phyloP scores from a whole-genome alignment of 768 basidiomycete species.

The Leccinum longicurvipes region DNA sequence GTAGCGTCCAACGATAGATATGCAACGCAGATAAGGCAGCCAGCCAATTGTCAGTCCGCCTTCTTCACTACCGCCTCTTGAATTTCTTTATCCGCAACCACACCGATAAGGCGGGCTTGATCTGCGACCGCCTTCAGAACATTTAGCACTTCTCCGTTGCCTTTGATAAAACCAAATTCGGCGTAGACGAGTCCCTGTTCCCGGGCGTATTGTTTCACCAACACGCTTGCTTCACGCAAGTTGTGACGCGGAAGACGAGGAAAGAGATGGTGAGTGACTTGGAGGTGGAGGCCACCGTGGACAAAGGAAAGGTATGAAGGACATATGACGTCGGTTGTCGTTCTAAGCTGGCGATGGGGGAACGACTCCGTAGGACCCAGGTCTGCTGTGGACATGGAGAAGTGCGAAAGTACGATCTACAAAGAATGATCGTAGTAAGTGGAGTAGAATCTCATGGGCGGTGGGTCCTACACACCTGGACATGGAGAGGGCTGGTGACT shows the following conservation, averaged over 20 bases:
- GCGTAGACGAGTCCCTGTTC: constrained; percentile 85
- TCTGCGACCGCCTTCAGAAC: constrained; percentile 83
- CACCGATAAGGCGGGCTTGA: constrained; percentile 78
- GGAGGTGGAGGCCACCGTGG: constrained; percentile 96
- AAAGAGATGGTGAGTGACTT: constrained; percentile 96
- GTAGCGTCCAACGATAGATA: background rate
- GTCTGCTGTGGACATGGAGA: constrained; percentile 90
- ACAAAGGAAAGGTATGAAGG: constrained; percentile 78
- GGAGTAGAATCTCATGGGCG: background rate
- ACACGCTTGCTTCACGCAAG: constrained; percentile 70
- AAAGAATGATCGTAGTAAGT: constrained; percentile 6
- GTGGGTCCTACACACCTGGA: constrained; percentile 71
- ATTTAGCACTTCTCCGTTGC: constrained; percentile 80
- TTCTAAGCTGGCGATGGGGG: constrained; percentile 89
- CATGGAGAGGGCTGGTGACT: constrained; percentile 86
- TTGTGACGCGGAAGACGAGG: constrained; percentile 95
- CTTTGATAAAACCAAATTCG: constrained; percentile 86
- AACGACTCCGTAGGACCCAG: constrained; percentile 91
- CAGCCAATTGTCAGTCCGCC: constrained; percentile 17
- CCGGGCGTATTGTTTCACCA: constrained; percentile 85
- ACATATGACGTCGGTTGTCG: constrained; percentile 96
- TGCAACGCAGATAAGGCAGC: too few relatives aligned
- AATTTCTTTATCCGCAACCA: constrained; percentile 76
- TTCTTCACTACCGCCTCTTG: constrained; percentile 58
- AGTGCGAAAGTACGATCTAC: constrained; percentile 96